These are phyloP conservation scores for Ophiostoma populinum DNA, from an alignment of 2,329 filamentous ascomycete genomes.

Conservation along the genomic window DNA sequence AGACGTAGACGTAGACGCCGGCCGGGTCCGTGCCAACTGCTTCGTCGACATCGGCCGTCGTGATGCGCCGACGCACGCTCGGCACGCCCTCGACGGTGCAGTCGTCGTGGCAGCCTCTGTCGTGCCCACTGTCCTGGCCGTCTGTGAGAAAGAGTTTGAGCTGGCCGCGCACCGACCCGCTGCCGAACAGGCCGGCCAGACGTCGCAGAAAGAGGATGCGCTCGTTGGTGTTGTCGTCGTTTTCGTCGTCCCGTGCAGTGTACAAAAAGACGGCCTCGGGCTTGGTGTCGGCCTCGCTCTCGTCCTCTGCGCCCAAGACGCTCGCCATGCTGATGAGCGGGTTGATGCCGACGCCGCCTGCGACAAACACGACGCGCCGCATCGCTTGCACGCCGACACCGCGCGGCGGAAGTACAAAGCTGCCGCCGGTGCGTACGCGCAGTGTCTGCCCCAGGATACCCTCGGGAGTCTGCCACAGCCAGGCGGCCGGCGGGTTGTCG, in stretches of 20 bases:
- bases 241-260: constrained; percentile 7
- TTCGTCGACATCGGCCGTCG: constrained; percentile 22
- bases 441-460: constrained; percentile 41
- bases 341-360: constrained; percentile 71
- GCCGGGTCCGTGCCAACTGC: constrained; percentile 16
- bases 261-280: constrained; percentile 44
- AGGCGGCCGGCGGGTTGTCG: constrained; percentile 54
- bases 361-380: constrained; percentile 50
- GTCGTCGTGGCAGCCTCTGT: too few species aligned
- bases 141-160: constrained; percentile 29
- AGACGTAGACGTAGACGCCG: constrained; percentile 38
- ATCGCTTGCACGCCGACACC: constrained; percentile 15
- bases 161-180: constrained; percentile 21
- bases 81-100: constrained; percentile 14
- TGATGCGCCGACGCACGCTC: constrained; percentile 24
- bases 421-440: constrained; percentile 57
- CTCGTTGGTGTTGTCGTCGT: not conserved
- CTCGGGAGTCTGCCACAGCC: constrained; percentile 45
- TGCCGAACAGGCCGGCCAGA: constrained; percentile 24
- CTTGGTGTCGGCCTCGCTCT: not conserved
- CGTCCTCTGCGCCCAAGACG: constrained; percentile 26
- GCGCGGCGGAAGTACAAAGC: constrained; percentile 61
- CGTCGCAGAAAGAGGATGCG: constrained; percentile 34
- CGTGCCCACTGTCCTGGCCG: not conserved
- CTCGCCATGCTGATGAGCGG: constrained; percentile 60